A percentile compares a stretch with the other conserved stretches of the same genome.
These are phyloP conservation scores for Coemansia interrupta DNA, from an alignment of 192 early-diverging fungal species.

Conservation along the genomic window DNA sequence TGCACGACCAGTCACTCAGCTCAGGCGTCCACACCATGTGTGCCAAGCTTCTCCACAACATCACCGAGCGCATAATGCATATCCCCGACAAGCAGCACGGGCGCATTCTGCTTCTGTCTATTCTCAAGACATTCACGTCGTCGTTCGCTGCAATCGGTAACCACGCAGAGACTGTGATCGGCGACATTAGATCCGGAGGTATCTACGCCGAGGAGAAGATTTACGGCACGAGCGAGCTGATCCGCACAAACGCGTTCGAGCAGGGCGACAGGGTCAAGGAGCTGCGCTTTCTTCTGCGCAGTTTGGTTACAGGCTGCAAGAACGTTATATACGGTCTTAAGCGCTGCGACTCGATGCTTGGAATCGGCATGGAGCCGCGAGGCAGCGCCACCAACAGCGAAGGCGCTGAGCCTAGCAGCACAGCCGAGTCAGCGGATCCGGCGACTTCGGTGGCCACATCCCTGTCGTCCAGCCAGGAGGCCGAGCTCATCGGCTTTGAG, in stretches of 20 bases:
- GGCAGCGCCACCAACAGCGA: slow-evolving; percentile 1
- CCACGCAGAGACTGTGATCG: slow-evolving; percentile 27
- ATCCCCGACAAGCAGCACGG: slow-evolving; percentile 62
- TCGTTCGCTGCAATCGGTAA: slow-evolving; percentile 43
- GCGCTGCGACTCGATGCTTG: slow-evolving; percentile 63
- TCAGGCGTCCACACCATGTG: slow-evolving; percentile 96
- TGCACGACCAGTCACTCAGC: slow-evolving; percentile 89
- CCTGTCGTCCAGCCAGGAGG: slow-evolving; percentile 26
- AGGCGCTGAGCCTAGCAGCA: slow-evolving; percentile 1
- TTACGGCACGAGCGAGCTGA: slow-evolving; percentile 36
- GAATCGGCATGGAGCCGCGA: slow-evolving; percentile 33
- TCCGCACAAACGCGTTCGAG: slow-evolving; percentile 49
- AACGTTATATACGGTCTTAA: slow-evolving; percentile 72
- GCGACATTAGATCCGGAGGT: slow-evolving; percentile 23
- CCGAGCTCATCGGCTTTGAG: slow-evolving; percentile 47
- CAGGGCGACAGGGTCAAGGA: slow-evolving; percentile 57
- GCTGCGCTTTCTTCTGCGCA: slow-evolving; percentile 83
- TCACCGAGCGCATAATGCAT: slow-evolving; percentile 82
- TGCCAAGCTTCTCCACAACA: slow-evolving; percentile 84
- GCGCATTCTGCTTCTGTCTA: slow-evolving; percentile 70
- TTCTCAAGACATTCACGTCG: slow-evolving; percentile 80
- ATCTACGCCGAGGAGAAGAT: slow-evolving; percentile 35
- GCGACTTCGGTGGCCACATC: slow-evolving; percentile 4
- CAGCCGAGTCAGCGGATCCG: neutral
- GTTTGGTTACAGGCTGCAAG: slow-evolving; percentile 84